phyloP scores from a whole-genome alignment of 192 early-diverging fungal genomes.

The Coemansia sp. region DNA sequence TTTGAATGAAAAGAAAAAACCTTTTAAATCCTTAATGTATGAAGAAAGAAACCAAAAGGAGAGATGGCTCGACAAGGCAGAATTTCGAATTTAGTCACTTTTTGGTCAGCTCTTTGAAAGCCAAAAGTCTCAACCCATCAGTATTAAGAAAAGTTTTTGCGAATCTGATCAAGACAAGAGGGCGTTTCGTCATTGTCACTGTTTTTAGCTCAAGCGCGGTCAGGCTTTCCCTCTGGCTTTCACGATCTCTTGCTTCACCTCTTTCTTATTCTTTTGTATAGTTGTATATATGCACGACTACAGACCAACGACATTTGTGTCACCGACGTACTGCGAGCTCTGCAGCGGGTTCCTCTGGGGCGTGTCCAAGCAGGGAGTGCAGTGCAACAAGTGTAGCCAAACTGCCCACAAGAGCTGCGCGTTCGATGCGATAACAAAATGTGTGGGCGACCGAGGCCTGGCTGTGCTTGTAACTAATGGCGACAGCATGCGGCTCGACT shows the following conservation, averaged over 20 bases:
- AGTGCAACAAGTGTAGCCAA: conserved; percentile 57
- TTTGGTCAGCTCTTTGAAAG: no score
- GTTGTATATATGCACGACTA: conserved; percentile 56
- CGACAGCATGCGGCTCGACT: neutral
- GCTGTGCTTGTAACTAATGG: conserved; percentile 20
- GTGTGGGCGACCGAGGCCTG: conserved; percentile 36
- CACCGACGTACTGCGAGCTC: conserved; percentile 64
- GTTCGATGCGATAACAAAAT: conserved; percentile 27
- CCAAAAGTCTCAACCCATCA: no score
- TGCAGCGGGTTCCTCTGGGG: conserved; percentile 72
- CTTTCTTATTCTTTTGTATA: conserved; percentile 5
- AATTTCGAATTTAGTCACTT: no score
- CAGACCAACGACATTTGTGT: conserved; percentile 48
- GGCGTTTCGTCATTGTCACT: neutral
- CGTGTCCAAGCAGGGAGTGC: conserved; percentile 61
- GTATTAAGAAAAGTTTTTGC: conserved; percentile 6
- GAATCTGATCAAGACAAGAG: conserved; percentile 3
- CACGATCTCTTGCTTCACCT: neutral
- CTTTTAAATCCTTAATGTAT: neutral
- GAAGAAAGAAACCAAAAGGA: neutral
- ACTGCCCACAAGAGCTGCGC: conserved; percentile 59
- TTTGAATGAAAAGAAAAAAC: neutral
- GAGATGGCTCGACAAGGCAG: neutral
- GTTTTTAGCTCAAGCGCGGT: neutral
- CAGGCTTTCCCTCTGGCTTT: neutral